These are phyloP conservation scores for Ophiocytium majus DNA, from an alignment of 352 stramenopile species.

Conservation along the genomic window DNA sequence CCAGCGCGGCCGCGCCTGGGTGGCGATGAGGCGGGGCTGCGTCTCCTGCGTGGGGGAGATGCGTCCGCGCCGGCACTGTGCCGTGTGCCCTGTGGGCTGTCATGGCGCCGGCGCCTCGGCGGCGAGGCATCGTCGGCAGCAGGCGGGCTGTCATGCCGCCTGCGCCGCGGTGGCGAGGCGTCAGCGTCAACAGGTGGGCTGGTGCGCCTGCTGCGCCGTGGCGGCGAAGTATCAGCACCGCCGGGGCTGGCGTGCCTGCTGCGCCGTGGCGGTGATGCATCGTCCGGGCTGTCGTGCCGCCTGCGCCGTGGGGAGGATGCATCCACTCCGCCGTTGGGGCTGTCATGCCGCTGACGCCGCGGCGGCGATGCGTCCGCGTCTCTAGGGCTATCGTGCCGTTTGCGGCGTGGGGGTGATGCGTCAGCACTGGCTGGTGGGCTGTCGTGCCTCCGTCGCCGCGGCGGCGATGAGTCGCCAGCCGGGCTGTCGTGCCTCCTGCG, in stretches of 20 bases:
- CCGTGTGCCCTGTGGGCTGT: slow-evolving; percentile 1
- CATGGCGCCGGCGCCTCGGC: slow-evolving; percentile 18
- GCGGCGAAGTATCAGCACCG: slow-evolving; percentile 27
- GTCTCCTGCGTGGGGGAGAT: slow-evolving; percentile 22
- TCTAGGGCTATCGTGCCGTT: slow-evolving; percentile 13
- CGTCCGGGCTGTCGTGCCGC: slow-evolving; percentile 43
- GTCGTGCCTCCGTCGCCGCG: slow-evolving; percentile 31
- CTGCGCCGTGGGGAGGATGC: not conserved
- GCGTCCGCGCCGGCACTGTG: slow-evolving; percentile 12
- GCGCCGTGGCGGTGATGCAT: slow-evolving; percentile 26
- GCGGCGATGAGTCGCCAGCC: not conserved
- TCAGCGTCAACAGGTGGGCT: slow-evolving; percentile 23
- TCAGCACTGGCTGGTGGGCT: not conserved
- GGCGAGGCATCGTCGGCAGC: not conserved
- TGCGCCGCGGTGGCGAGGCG: slow-evolving; percentile 24
- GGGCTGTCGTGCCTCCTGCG: slow-evolving; percentile 21
- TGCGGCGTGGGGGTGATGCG: slow-evolving; percentile 25
- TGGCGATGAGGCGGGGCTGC: slow-evolving; percentile 32
- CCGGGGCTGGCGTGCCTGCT: slow-evolving; percentile 2
- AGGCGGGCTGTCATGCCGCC: slow-evolving; percentile 9
- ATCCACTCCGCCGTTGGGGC: not conserved
- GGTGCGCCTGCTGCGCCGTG: slow-evolving; percentile 35
- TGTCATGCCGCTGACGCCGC: slow-evolving; percentile 15
- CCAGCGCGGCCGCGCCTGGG: slow-evolving; percentile 5
- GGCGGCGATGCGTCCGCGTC: slow-evolving; percentile 26